Conservation (phyloP, 2,329 filamentous ascomycete species). For the Cladophialophora chaetospira region DNA sequence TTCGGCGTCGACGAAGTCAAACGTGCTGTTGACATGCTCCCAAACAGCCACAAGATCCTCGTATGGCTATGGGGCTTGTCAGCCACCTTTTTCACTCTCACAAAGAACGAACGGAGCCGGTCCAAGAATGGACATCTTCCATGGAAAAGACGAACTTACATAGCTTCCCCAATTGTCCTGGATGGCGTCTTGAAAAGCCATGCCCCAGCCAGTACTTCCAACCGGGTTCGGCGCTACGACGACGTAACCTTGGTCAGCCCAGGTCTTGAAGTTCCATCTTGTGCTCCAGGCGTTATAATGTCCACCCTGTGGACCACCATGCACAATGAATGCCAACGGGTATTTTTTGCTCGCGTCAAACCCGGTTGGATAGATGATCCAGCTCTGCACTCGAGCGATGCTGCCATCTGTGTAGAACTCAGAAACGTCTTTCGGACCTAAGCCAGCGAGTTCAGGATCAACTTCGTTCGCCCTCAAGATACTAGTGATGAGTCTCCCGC, state of each 20-base stretch:
- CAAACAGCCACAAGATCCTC: conserved; percentile 77
- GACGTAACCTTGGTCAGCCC: conserved; percentile 84
- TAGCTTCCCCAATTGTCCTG: conserved; percentile 78
- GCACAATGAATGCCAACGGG: conserved; percentile 76
- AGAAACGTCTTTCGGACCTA: conserved; percentile 40
- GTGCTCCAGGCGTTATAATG: conserved; percentile 78
- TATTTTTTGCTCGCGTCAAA: conserved; percentile 74
- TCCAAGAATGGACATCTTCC: neutral
- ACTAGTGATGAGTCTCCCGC: conserved; percentile 34
- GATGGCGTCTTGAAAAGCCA: conserved; percentile 75
- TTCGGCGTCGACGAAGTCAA: conserved; percentile 43
- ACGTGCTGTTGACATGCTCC: conserved; percentile 61
- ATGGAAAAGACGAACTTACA: neutral
- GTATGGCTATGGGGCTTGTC: conserved; percentile 66
- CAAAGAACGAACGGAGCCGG: neutral
- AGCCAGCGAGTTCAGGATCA: conserved; percentile 41
- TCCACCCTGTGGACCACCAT: conserved; percentile 78
- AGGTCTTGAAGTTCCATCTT: conserved; percentile 83
- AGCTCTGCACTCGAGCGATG: conserved; percentile 42
- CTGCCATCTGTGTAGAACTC: conserved; percentile 44
- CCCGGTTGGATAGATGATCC: conserved; percentile 48
- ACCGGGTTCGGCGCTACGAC: conserved; percentile 81
- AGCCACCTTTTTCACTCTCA: too few species aligned
- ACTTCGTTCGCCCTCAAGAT: conserved; percentile 43
- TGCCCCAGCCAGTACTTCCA: conserved; percentile 79